phyloP scores from a whole-genome alignment of 2,329 filamentous ascomycete species.

The Delphinella strobiligena region DNA sequence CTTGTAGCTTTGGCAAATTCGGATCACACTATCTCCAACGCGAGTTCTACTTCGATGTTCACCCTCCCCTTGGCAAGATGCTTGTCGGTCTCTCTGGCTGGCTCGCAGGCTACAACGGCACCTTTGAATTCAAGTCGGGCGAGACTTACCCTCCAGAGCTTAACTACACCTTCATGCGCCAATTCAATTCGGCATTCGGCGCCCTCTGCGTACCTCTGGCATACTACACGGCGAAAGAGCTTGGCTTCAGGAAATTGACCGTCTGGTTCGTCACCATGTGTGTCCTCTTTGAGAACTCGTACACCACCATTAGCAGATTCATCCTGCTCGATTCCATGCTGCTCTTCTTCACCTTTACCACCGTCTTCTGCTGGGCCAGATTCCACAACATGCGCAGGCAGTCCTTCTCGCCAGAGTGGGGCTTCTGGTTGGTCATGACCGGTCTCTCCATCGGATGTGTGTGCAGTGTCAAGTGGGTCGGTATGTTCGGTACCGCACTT shows the following conservation, averaged over 20 bases:
- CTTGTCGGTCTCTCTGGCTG: slow-evolving; percentile 93
- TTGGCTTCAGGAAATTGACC: slow-evolving; percentile 73
- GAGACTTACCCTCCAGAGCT: slow-evolving; percentile 88
- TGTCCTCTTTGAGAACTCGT: slow-evolving; percentile 98
- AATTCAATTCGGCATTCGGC: slow-evolving; percentile 93
- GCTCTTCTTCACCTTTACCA: slow-evolving; percentile 95
- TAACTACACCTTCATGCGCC: slow-evolving; percentile 96
- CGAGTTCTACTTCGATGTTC: slow-evolving; percentile 98
- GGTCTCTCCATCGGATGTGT: slow-evolving; percentile 95
- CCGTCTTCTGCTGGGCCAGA: slow-evolving; percentile 91
- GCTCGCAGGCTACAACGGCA: slow-evolving; percentile 94
- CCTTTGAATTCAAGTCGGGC: slow-evolving; percentile 98
- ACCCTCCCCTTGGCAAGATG: slow-evolving; percentile 96
- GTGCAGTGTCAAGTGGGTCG: slow-evolving; percentile 97
- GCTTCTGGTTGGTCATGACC: slow-evolving; percentile 84
- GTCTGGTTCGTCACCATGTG: slow-evolving; percentile 94
- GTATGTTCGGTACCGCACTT: slow-evolving; percentile 86
- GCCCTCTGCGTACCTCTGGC: slow-evolving; percentile 85
- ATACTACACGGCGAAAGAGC: slow-evolving; percentile 86
- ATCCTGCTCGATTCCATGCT: slow-evolving; percentile 98
- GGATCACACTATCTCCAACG: slow-evolving; percentile 98
- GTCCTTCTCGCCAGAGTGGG: slow-evolving; percentile 87
- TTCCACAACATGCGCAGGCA: slow-evolving; percentile 81
- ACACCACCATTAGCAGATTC: slow-evolving; percentile 96
- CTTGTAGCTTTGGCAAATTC: slow-evolving; percentile 76